A percentile compares a stretch with the other conserved stretches of the same genome.
Evolutionary conservation across 2,329 filamentous ascomycete genomes (phyloP).

Genomic region (Lithohypha guttulata): DNA sequence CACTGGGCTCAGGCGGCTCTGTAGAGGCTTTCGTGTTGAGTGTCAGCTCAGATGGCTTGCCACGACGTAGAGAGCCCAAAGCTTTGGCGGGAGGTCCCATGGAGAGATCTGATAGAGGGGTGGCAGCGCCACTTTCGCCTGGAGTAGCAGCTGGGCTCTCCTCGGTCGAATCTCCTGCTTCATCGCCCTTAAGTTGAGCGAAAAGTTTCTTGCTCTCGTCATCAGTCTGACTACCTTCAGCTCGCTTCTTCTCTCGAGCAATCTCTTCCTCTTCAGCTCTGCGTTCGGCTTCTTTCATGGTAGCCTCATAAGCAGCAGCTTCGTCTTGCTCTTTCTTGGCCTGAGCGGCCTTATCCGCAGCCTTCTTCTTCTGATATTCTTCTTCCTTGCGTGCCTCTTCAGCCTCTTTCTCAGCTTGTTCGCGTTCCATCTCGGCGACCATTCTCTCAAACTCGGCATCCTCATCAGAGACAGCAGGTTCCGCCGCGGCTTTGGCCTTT

Average conservation of each 20-base stretch:
- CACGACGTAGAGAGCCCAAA: slow-evolving; percentile 50
- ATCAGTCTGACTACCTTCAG: slow-evolving; percentile 24
- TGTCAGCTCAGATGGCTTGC: slow-evolving; percentile 81
- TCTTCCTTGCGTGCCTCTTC: slow-evolving; percentile 36
- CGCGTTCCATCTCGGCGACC: slow-evolving; percentile 35
- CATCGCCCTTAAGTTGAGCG: slow-evolving; percentile 34
- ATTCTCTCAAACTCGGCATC: slow-evolving; percentile 34
- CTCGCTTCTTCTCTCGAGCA: slow-evolving; percentile 33
- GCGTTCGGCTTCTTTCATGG: slow-evolving; percentile 39
- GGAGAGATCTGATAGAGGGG: slow-evolving; percentile 35
- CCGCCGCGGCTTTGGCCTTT: slow-evolving; percentile 31
- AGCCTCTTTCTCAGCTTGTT: slow-evolving; percentile 37
- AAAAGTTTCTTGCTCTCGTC: slow-evolving; percentile 31
- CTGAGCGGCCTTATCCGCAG: slow-evolving; percentile 55
- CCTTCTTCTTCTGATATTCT: slow-evolving; percentile 58
- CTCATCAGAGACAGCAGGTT: slow-evolving; percentile 22
- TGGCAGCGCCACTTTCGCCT: slow-evolving; percentile 35
- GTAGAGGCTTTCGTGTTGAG: slow-evolving; percentile 75
- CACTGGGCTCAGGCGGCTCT: slow-evolving; percentile 85
- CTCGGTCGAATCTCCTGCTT: slow-evolving; percentile 25
- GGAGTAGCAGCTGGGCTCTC: slow-evolving; percentile 24
- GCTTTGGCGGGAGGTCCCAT: slow-evolving; percentile 44
- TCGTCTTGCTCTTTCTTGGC: slow-evolving; percentile 38
- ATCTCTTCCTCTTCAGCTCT: slow-evolving; percentile 39
- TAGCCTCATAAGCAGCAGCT: slow-evolving; percentile 33